Percentiles rank a stretch among this genome's conserved stretches.
These are phyloP conservation scores for Diaporthe aspalathi DNA, from an alignment of 2,329 filamentous ascomycete species.

Conservation along the genomic window DNA sequence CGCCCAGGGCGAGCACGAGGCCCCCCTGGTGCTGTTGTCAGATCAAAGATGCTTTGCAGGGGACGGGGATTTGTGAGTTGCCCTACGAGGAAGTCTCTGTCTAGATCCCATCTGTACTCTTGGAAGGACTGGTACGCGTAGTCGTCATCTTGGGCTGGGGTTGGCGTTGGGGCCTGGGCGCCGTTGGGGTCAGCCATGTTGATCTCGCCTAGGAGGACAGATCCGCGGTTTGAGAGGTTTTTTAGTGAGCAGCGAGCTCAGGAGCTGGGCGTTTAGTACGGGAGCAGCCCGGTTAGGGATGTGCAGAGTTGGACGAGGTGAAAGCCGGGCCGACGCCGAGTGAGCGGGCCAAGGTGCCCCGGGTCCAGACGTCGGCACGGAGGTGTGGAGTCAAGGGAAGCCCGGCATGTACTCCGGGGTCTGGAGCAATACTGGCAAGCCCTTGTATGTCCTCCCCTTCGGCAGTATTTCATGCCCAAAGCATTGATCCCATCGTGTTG, in stretches of 20 bases:
- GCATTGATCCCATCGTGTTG: not conserved
- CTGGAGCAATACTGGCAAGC: not conserved
- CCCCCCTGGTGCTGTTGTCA: constrained; percentile 27
- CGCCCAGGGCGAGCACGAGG: constrained; percentile 38
- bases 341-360: constrained; percentile 8
- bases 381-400: constrained; percentile 20
- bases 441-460: not conserved
- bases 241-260: not conserved
- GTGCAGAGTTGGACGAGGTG: not conserved
- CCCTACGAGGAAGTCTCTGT: constrained; percentile 40
- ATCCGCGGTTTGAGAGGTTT: not conserved
- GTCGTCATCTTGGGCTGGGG: not conserved
- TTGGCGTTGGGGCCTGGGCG: not conserved
- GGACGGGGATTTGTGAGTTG: not conserved
- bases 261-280: not conserved
- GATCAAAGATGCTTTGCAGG: not conserved
- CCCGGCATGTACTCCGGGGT: not conserved
- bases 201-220: not conserved
- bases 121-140: constrained; percentile 35
- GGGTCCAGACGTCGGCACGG: constrained; percentile 37
- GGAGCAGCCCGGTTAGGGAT: not conserved
- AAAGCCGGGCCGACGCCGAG: constrained; percentile 15
- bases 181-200: constrained; percentile 25
- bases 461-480: not conserved
- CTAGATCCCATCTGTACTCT: constrained; percentile 38